Evolutionary conservation across 83 land plant genomes (phyloP), one percentile per base, ranked within the genome.

Genomic region (Diphasiastrum complanatum): DNA sequence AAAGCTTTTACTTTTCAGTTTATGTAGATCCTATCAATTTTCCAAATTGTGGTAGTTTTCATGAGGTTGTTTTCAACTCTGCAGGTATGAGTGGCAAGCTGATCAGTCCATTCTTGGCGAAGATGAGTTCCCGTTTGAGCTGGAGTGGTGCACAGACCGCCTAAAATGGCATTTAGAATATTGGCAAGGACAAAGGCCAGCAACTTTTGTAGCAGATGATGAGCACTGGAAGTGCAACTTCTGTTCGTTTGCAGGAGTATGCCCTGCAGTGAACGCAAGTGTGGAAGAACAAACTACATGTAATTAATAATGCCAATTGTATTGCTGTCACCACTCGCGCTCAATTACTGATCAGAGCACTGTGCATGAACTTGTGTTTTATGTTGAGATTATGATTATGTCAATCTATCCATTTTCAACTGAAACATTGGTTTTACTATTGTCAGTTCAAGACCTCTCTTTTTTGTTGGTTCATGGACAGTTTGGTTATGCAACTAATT

Each of bases 201-300:
- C 88, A 2, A 58, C 33, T 11, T 78, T 58, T 49, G 79, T 80
- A 37, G 64, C 81, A 27, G 67, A 70, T 33, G 79, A 69, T 37
- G 92, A 87, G 46, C 67, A 64, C 35, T 87, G 92, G 92, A 87
- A 87, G 62, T 87, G 92, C 52, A 51, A 61, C 38, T 56, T 47
- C 33, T 87, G 92, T 72, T 12, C 75, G 20, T 87, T 84, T 71
- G 52, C 78, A 16, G 46, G 51, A 2, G 49, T 61, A 0, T 86
- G 91, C 33, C 78, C 77, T 45, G 51, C 51, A 67, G n/a, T n/a
- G n/a, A n/a, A n/a, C n/a, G n/a, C n/a, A n/a, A n/a, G n/a, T n/a
- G n/a, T n/a, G n/a, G n/a, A n/a, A n/a, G n/a, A n/a, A n/a, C n/a
- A n/a, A n/a, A n/a, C n/a, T n/a, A n/a, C n/a, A n/a, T n/a, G n/a